Evolutionary conservation across 805 yeast species (phyloP).

Genomic region (Babjeviella inositovora): DNA sequence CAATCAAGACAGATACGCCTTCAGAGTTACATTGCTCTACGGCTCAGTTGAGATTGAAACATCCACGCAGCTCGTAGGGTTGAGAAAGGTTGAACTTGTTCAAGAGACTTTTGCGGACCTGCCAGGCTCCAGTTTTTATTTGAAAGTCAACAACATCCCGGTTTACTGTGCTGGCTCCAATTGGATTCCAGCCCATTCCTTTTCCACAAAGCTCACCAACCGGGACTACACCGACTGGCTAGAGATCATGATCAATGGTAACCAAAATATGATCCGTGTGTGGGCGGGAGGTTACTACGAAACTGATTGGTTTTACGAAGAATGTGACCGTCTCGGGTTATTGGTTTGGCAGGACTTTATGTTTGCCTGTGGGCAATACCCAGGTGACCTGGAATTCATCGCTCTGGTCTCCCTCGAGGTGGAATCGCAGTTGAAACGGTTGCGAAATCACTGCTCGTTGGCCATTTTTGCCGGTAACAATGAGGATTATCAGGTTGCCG

Average conservation of each 20-base stretch:
- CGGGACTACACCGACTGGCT: slow-evolving; percentile 20
- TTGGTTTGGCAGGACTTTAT: slow-evolving; percentile 40
- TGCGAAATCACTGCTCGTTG: slow-evolving; percentile 22
- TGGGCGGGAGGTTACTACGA: slow-evolving; percentile 38
- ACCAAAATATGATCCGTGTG: slow-evolving; percentile 26
- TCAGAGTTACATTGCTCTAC: slow-evolving; percentile 5
- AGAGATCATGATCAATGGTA: slow-evolving; percentile 3
- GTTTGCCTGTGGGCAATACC: slow-evolving; percentile 44
- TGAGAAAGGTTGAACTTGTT: slow-evolving; percentile 23
- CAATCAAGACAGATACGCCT: slow-evolving; percentile 12
- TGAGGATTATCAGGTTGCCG: slow-evolving; percentile 29
- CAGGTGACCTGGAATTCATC: slow-evolving; percentile 18
- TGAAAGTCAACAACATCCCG: slow-evolving; percentile 20
- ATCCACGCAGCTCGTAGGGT: slow-evolving; percentile 12
- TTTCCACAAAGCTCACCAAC: slow-evolving; percentile 12
- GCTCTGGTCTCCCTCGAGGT: slow-evolving; percentile 18
- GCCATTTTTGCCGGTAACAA: slow-evolving; percentile 25
- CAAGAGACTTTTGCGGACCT: slow-evolving; percentile 12
- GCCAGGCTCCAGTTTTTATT: slow-evolving; percentile 22
- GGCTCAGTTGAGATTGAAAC: slow-evolving; percentile 4
- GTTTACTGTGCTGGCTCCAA: slow-evolving; percentile 21
- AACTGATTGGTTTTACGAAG: slow-evolving; percentile 19
- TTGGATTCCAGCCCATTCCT: slow-evolving; percentile 33
- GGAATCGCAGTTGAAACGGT: slow-evolving; percentile 17
- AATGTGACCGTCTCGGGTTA: slow-evolving; percentile 24